Evolutionary conservation across 441 rosid species (phyloP), one percentile per base, ranked within the genome.

Genomic region (Monsonia emarginata): DNA sequence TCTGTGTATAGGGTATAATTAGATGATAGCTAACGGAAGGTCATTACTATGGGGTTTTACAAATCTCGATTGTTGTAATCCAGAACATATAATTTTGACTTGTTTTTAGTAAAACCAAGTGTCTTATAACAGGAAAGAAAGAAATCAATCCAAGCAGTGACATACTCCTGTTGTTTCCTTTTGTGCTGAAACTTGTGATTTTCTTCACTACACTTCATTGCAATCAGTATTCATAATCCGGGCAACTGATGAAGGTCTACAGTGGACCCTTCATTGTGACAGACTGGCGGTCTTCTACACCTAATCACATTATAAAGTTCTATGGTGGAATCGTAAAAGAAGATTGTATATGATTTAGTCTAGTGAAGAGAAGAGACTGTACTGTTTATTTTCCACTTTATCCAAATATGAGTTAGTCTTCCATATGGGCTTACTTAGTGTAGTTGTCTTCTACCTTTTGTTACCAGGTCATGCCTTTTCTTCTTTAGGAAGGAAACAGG

Each of bases 401-500:
- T 0, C 2, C 14, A n/a, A 42, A 27, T 30, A 64, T 22, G 19
- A 54, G 7, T 44, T 59, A 65, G 58, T 52, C 59, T 59, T 38
- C 18, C 27, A 7, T 14, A 57, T 64, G 25, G 56, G 52, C 61
- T 48, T 34, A 57, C 61, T 76, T 73, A 70, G 62, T 67, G 46
- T 69, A 66, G 61, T 52, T 31, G 40, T 69, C 8, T 27, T 28
- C 16, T 25, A 57, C 56, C 56, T 71, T 67, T 65, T 74, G 58
- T 75, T 4, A 24, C 24, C 83, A 91, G 99, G 99, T 70, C 78
- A 84, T 31, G 94, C 96, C 65, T 81, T 88, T 70, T 85, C 82
- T 72, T 82, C 92, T 40, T 68, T 94, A 78, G 97, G 96, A 72
- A 89, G 86, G 80, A 84, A 86, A 75, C 84, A 76, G 42, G 99